Evolutionary conservation across 2,329 filamentous ascomycete genomes (phyloP).

Genomic region (Mollisia scopiformis): DNA sequence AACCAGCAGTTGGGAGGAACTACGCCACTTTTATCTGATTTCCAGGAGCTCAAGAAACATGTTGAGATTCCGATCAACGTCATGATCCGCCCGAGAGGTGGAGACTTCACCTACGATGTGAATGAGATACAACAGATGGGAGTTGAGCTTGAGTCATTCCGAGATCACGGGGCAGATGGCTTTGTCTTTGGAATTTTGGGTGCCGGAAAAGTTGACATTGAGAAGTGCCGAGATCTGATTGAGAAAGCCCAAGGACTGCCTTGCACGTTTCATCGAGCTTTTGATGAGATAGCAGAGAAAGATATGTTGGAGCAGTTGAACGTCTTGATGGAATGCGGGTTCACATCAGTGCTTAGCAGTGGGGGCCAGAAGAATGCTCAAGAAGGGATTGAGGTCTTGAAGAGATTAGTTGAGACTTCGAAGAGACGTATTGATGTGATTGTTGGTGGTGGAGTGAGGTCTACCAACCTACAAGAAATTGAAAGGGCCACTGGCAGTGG

Average conservation of each 20-base stretch:
- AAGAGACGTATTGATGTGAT: slow-evolving; percentile 46
- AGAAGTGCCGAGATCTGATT: slow-evolving; percentile 46
- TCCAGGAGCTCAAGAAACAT: slow-evolving; percentile 30
- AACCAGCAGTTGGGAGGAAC: slow-evolving; percentile 44
- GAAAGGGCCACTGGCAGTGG: slow-evolving; percentile 32
- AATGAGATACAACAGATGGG: slow-evolving; percentile 49
- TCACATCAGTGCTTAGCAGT: slow-evolving; percentile 50
- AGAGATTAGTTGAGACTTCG: slow-evolving; percentile 37
- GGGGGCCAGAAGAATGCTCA: slow-evolving; percentile 39
- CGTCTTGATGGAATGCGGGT: slow-evolving; percentile 41
- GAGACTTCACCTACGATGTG: slow-evolving; percentile 47
- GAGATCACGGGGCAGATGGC: slow-evolving; percentile 41
- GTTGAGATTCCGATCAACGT: slow-evolving; percentile 48
- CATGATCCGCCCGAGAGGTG: slow-evolving; percentile 55
- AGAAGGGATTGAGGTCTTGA: slow-evolving; percentile 21
- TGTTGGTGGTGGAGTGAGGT: slow-evolving; percentile 52
- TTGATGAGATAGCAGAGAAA: slow-evolving; percentile 43
- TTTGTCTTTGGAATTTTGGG: slow-evolving; percentile 56
- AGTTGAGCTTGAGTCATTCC: slow-evolving; percentile 40
- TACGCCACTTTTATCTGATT: slow-evolving; percentile 38
- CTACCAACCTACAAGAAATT: slow-evolving; percentile 44
- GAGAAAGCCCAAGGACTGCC: slow-evolving; percentile 41
- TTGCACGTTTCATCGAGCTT: slow-evolving; percentile 58
- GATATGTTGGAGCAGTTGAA: slow-evolving; percentile 17
- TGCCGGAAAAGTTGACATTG: slow-evolving; percentile 41